Evolutionary conservation across 2,329 filamentous ascomycete genomes (phyloP), one percentile per base, ranked within the genome.

Genomic region (Fusarium sp.): DNA sequence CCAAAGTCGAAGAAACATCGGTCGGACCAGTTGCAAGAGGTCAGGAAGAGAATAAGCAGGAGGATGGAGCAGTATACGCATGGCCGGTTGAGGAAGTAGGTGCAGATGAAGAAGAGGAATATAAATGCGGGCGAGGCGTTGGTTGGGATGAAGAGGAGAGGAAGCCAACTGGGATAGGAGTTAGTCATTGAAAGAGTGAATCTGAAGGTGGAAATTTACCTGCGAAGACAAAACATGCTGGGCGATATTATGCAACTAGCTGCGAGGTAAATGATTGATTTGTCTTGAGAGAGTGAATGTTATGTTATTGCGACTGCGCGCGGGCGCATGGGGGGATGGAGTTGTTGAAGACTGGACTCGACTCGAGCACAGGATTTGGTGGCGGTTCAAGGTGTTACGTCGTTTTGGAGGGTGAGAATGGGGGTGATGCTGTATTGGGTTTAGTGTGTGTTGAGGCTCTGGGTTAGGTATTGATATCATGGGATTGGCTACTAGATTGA

Each of bases 21-120:
- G 80, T 95, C 92, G 73, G 92, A 93, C 93, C 93, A 96, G 87
- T 95, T 92, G 82, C 93, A 96, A 30, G 92, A 94, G 30, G 94
- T 97, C 73, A 95, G 88, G 85, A 98, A 97, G 75, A 99, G 93
- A 76, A 98, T 94, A 73, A 97, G 88, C 52, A 99, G 93, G 58
- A 99, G 92, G 69, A 98, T 91, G 67, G 94, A 97, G 88, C 96
- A 99, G 87, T 99, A 99, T 76, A 97, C 92, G 85, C 96, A 99
- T 58, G 96, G 96, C 60, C 95, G 91, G 84, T 98, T 97, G 77
- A 99, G 91, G 83, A 97, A 93, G 86, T 97, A 98, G 73, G 95
- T 97, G 81, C 95, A 94, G 73, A 94, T 87, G 84, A 99, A 92
- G 86, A 96, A 94, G 83, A 94, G 89, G 83, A 95, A 89, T 80